These are phyloP conservation scores for Salvia hispanica DNA, from an alignment of 257 asterid genomes.

Conservation along the genomic window DNA sequence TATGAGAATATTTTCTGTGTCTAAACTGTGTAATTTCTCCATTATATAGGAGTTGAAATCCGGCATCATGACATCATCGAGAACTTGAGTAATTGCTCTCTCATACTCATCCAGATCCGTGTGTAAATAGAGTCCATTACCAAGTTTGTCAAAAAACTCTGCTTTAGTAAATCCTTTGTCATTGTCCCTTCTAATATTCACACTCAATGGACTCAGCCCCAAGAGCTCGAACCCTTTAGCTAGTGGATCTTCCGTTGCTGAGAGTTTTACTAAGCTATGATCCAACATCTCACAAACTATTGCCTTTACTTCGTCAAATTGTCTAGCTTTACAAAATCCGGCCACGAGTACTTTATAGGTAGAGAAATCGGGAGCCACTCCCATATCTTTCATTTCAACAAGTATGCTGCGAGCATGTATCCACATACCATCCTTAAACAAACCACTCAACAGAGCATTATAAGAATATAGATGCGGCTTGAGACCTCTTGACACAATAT, in stretches of 20 bases:
- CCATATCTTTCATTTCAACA: constrained; percentile 73
- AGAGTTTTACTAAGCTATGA: constrained; percentile 43
- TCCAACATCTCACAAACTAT: constrained; percentile 59
- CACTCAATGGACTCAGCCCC: constrained; percentile 58
- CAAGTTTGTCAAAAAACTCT: constrained; percentile 80
- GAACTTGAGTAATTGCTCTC: constrained; percentile 49
- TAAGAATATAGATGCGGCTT: constrained; percentile 68
- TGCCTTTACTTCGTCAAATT: constrained; percentile 62
- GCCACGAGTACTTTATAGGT: constrained; percentile 76
- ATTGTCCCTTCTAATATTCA: constrained; percentile 83
- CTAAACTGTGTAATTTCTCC: constrained; percentile 37
- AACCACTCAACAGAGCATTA: constrained; percentile 76
- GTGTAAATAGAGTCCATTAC: constrained; percentile 90
- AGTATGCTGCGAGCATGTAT: constrained; percentile 59
- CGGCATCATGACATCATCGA: constrained; percentile 65
- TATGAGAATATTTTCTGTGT: constrained; percentile 34
- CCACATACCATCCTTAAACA: constrained; percentile 75
- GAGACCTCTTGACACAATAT: constrained; percentile 57
- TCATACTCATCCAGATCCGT: constrained; percentile 69
- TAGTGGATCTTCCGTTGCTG: constrained; percentile 56
- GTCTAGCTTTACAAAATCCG: constrained; percentile 66
- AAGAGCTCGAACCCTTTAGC: constrained; percentile 51
- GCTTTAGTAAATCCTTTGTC: constrained; percentile 53
- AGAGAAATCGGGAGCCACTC: constrained; percentile 50
- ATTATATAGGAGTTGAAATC: constrained; percentile 53